Conservation (phyloP, 345 rosid genomes). For the Gossypium thurberi region DNA sequence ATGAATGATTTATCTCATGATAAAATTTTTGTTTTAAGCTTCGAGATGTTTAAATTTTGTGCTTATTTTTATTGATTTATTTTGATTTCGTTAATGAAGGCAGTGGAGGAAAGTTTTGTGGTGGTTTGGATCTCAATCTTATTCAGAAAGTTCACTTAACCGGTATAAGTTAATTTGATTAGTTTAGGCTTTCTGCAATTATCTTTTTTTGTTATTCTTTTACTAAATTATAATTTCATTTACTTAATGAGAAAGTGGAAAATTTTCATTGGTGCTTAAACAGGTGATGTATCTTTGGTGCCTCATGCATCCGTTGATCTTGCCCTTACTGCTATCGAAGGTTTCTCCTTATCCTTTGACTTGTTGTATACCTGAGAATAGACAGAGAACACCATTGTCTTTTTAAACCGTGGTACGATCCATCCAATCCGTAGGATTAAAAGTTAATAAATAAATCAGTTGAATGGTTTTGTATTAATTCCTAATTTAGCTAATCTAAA, state of each 20-base stretch:
- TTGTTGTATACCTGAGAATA: background rate
- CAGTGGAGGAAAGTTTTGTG: slow-evolving; percentile 73
- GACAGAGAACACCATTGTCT: no score
- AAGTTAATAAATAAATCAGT: no score
- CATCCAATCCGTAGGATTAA: no score
- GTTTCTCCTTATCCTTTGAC: slow-evolving; percentile 29
- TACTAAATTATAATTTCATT: background rate
- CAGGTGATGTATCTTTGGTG: slow-evolving; percentile 67
- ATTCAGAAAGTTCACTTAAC: slow-evolving; percentile 61
- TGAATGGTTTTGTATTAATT: no score
- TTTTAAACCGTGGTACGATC: no score
- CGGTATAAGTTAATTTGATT: slow-evolving; percentile 31
- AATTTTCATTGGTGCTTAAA: slow-evolving; percentile 13
- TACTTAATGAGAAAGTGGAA: background rate
- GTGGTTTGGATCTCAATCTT: slow-evolving; percentile 84
- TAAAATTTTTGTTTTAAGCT: background rate
- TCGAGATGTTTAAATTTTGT: background rate
- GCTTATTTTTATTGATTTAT: background rate
- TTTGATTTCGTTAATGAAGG: slow-evolving; percentile 39
- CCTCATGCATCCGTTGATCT: slow-evolving; percentile 88
- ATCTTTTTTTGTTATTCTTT: background rate
- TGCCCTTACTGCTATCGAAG: slow-evolving; percentile 68
- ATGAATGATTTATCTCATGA: background rate
- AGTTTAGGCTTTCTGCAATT: background rate
- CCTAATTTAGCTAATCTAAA: no score